These are phyloP conservation scores for Fusarium denticulatum DNA, from an alignment of 2,329 filamentous ascomycete genomes.

Conservation along the genomic window DNA sequence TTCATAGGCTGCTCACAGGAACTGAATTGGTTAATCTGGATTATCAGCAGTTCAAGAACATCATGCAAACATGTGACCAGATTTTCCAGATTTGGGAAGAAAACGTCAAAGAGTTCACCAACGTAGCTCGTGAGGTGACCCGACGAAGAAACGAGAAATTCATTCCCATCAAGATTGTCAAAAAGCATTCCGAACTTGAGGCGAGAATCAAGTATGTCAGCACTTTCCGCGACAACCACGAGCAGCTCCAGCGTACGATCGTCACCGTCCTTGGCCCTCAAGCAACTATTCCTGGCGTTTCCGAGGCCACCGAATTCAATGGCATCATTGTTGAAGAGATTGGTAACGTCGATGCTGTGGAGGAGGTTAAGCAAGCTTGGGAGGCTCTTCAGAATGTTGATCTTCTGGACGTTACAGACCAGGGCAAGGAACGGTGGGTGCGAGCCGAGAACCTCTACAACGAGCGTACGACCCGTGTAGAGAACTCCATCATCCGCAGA, in stretches of 20 bases:
- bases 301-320: conserved; percentile 63
- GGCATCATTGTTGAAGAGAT: conserved; percentile 89
- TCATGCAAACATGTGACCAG: conserved; percentile 84
- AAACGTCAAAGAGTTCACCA: conserved; percentile 96
- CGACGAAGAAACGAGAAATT: conserved; percentile 96
- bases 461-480: conserved; percentile 93
- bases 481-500: conserved; percentile 98
- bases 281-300: conserved; percentile 63
- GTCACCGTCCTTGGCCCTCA: conserved; percentile 92
- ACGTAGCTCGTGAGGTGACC: conserved; percentile 94
- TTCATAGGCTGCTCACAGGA: conserved; percentile 87
- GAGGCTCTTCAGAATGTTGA: conserved; percentile 94
- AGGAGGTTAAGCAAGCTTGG: conserved; percentile 95
- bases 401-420: conserved; percentile 87
- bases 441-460: conserved; percentile 97
- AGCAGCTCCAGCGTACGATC: conserved; percentile 96
- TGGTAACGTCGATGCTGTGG: conserved; percentile 95
- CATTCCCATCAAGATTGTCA: conserved; percentile 95
- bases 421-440: conserved; percentile 92
- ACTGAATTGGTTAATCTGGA: conserved; percentile 90
- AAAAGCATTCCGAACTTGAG: conserved; percentile 88
- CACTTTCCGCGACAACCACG: conserved; percentile 95
- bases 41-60: conserved; percentile 85
- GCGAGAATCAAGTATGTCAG: conserved; percentile 91
- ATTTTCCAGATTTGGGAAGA: conserved; percentile 97